Evolutionary conservation across 2,329 filamentous ascomycete genomes (phyloP).

Genomic region (Trematosphaeria pertusa): DNA sequence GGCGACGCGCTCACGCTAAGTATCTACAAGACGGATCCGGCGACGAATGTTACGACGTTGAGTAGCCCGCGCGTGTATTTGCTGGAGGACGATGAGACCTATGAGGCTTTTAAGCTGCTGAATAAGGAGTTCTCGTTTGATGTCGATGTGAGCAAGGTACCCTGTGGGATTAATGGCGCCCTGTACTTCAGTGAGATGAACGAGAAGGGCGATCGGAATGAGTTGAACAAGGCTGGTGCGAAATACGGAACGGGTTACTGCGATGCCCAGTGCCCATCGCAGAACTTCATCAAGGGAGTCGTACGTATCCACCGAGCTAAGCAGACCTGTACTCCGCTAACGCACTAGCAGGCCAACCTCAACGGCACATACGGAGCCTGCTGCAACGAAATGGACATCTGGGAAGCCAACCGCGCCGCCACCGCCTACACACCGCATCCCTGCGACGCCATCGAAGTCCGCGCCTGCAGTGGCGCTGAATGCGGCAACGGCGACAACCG

Average conservation of each 20-base stretch:
- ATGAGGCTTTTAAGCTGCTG: conserved; percentile 46
- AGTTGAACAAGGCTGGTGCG: conserved; percentile 49
- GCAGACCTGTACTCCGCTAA: background rate
- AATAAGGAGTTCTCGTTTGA: conserved; percentile 49
- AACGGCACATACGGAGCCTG: conserved; percentile 61
- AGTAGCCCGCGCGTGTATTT: conserved; percentile 45
- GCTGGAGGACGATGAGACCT: conserved; percentile 40
- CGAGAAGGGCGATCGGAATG: conserved; percentile 54
- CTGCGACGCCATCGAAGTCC: conserved; percentile 58
- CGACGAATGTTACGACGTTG: conserved; percentile 38
- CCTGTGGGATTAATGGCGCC: conserved; percentile 71
- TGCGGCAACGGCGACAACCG: conserved; percentile 54
- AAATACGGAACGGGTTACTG: conserved; percentile 60
- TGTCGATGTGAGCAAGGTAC: conserved; percentile 63
- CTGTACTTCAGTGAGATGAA: conserved; percentile 62
- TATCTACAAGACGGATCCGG: conserved; percentile 57
- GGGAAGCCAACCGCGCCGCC: conserved; percentile 69
- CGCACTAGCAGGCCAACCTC: conserved; percentile 16
- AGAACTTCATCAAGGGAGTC: conserved; percentile 1
- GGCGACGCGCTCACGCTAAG: conserved; percentile 61
- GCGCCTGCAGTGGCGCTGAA: conserved; percentile 56
- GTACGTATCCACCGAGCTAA: conserved; percentile 48
- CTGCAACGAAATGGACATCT: conserved; percentile 71
- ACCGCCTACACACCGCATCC: conserved; percentile 68
- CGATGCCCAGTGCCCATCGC: conserved; percentile 49